Conservation (phyloP, 306 rosid species). For the Corylus heterophylla region DNA sequence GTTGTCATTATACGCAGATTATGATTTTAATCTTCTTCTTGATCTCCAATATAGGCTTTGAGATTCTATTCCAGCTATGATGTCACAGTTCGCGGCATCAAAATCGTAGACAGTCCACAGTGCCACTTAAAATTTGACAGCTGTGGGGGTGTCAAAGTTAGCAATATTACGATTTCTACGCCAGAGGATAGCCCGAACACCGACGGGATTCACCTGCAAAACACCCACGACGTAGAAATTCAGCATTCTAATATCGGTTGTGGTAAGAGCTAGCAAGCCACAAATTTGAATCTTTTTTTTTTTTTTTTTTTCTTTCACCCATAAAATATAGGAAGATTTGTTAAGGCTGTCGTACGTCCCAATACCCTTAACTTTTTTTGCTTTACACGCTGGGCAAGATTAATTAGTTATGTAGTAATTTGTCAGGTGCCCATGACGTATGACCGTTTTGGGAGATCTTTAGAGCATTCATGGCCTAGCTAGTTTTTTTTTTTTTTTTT, state of each 20-base stretch:
- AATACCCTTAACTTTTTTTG: background rate
- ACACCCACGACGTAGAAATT: constrained; percentile 78
- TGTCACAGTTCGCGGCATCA: constrained; percentile 60
- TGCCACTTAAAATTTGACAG: constrained; percentile 91
- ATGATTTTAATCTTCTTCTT: background rate
- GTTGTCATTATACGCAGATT: background rate
- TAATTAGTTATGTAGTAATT: background rate
- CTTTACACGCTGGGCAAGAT: background rate
- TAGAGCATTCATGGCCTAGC: no score
- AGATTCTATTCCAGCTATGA: constrained; percentile 73
- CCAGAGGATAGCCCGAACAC: constrained; percentile 87
- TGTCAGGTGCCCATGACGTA: background rate
- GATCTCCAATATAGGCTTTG: constrained; percentile 56
- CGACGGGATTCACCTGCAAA: constrained; percentile 94
- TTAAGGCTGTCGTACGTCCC: background rate
- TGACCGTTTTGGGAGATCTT: no score
- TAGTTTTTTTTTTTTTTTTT: no score
- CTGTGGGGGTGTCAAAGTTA: constrained; percentile 58
- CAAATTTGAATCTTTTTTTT: background rate
- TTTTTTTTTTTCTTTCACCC: background rate
- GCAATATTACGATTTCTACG: constrained; percentile 71
- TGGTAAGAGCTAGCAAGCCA: constrained; percentile 42
- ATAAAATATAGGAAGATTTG: background rate
- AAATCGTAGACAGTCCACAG: constrained; percentile 77
- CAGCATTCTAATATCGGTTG: constrained; percentile 66